These are phyloP conservation scores for Saccharomyces jurei DNA, from an alignment of 805 yeast genomes.

Conservation along the genomic window DNA sequence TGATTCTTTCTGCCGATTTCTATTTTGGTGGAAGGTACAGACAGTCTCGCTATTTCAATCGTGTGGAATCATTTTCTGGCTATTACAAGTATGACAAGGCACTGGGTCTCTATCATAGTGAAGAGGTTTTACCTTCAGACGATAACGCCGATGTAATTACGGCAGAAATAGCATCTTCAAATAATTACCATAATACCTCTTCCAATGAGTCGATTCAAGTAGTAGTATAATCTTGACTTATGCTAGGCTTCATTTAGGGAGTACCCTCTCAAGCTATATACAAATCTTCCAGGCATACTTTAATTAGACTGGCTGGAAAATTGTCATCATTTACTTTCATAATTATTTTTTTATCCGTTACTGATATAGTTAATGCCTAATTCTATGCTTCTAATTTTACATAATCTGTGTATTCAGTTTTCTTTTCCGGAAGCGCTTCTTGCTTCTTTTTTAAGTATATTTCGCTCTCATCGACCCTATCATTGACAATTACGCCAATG, in stretches of 20 bases:
- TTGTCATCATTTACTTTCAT: not conserved
- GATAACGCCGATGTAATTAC: not conserved
- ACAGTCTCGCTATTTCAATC: constrained; percentile 24
- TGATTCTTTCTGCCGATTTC: constrained; percentile 61
- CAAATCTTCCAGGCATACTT: not conserved
- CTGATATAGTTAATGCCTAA: not conserved
- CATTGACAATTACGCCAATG: no score
- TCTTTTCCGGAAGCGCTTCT: not conserved
- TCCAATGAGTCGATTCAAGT: not conserved
- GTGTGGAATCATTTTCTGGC: constrained; percentile 22
- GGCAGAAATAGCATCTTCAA: not conserved
- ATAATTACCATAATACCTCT: not conserved
- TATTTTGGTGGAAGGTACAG: constrained; percentile 46
- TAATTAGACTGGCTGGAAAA: not conserved
- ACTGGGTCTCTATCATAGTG: constrained; percentile 3
- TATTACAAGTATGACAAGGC: constrained; percentile 23
- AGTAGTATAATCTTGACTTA: not conserved
- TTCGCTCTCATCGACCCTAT: not conserved
- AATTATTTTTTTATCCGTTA: not conserved
- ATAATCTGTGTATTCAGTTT: not conserved
- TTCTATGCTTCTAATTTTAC: not conserved
- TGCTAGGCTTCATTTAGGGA: not conserved
- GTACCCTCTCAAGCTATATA: not conserved
- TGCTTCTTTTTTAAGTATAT: not conserved
- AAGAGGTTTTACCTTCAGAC: not conserved